Percentiles rank a stretch among this genome's conserved stretches.
Conservation (phyloP, 306 rosid species). For the Quercus cerris region DNA sequence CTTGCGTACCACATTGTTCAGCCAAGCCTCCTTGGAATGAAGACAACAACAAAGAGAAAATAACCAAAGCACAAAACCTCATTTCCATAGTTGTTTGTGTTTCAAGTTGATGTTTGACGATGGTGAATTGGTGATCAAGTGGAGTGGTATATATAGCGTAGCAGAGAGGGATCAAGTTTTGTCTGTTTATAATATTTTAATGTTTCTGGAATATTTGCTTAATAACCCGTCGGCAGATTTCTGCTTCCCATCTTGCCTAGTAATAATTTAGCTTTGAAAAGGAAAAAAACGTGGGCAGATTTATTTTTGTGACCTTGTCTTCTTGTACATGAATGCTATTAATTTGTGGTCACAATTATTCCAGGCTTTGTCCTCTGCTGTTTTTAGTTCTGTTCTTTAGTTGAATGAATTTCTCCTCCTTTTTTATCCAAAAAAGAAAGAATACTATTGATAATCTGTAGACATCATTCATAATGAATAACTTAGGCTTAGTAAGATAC, state of each 20-base stretch:
- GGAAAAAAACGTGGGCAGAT: background rate
- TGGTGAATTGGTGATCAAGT: background rate
- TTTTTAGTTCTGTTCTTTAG: no score
- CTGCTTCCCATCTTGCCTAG: background rate
- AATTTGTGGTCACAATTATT: no score
- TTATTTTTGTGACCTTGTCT: background rate
- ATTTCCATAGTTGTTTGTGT: background rate
- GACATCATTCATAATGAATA: background rate
- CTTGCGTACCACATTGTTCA: constrained; percentile 51
- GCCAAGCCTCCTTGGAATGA: constrained; percentile 20
- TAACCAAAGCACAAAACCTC: background rate
- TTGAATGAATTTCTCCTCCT: no score
- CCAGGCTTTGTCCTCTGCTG: no score
- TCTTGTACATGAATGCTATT: background rate
- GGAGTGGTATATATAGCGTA: background rate
- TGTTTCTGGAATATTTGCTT: background rate
- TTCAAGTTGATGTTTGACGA: background rate
- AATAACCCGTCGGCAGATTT: background rate
- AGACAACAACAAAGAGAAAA: background rate
- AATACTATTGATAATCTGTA: background rate
- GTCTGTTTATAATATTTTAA: background rate
- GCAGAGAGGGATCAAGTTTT: background rate
- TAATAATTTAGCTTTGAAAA: background rate
- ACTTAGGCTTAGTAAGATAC: no score
- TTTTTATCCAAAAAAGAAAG: background rate